Base-by-base conservation (phyloP, 2,329 filamentous ascomycete genomes). In the Escovopsis weberi region DNA sequence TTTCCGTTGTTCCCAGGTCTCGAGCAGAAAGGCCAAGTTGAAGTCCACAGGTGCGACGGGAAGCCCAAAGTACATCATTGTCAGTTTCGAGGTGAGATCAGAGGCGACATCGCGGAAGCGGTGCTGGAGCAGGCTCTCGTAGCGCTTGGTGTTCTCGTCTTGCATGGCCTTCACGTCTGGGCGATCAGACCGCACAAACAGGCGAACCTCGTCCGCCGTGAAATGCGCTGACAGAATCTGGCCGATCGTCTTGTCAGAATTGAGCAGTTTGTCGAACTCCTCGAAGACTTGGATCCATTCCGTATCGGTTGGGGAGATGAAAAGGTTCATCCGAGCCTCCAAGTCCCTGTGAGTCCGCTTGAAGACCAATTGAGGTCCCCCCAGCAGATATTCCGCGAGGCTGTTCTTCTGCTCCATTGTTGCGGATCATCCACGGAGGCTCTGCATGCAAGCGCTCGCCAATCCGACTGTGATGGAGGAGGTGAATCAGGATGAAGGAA, bases 41-140 rank as follows among this genome's bases (percentile, higher is more conserved):
- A 48, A 45, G 1, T 48, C 36, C 8, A 59, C 45, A 10, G 68
- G 66, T 40, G 63, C 63, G 3, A 69, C 55, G 0, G 66, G 65
- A 6, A 70, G 49, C 1, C 68, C 68, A 45, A 70, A 71, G 50
- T 64, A 69, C 37, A 68, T 54, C 55, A 69, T 60, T 0, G 67
- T 55, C 44, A 72, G 44, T 49, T 68, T 70, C n/a, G 61, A 58
- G 3, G 56, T 55, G 12, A 68, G 43, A 1, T 55, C 53, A 4
- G 53, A 47, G 2, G 45, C 23, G 7, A 55, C 45, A 5, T 45
- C 51, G 9, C 51, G 52, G 45, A 66, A 64, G 1, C 56, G 54
- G 2, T 48, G 51, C 4, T 47, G 26, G 4, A 67, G 47, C 12
- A 65, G 49, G 0, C 45, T 30, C 4, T 49, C 26, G 47, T 60